These are phyloP conservation scores for Metarhizium rileyi DNA, from an alignment of 2,329 filamentous ascomycete species.

Conservation along the genomic window DNA sequence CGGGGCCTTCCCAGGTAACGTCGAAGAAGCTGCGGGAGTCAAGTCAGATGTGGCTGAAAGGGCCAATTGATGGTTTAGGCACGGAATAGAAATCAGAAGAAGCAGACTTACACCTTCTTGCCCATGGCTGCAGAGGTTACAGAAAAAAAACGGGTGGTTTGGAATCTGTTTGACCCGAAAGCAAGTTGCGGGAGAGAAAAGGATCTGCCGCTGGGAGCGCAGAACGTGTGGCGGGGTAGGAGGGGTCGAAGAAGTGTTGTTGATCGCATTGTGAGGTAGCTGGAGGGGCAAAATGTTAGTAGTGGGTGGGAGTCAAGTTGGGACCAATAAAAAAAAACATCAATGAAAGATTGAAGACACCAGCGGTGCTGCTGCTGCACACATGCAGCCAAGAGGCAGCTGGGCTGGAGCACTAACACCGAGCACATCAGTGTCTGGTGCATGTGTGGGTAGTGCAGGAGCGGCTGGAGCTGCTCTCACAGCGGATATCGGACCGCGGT, in stretches of 20 bases:
- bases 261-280: constrained; percentile 34
- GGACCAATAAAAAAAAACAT: constrained; percentile 4
- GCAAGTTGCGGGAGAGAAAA: constrained; percentile 32
- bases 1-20: constrained; percentile 61
- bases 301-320: constrained; percentile 13
- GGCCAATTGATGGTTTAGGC: neutral
- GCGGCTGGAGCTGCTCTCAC: no score
- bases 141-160: constrained; percentile 34
- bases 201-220: constrained; percentile 29
- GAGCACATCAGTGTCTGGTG: no score
- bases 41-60: neutral
- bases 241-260: constrained; percentile 35
- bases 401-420: no score
- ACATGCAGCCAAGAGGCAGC: no score
- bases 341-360: neutral
- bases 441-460: no score
- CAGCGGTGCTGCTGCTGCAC: no score
- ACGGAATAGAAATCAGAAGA: neutral
- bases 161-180: constrained; percentile 30
- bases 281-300: constrained; percentile 33
- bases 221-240: constrained; percentile 36
- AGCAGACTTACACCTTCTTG: constrained; percentile 51
- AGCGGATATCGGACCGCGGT: no score
- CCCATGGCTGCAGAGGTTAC: constrained; percentile 60
- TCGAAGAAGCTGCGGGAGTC: constrained; percentile 55